phyloP scores from a whole-genome alignment of 441 rosid species.

The Jatropha podagrica region DNA sequence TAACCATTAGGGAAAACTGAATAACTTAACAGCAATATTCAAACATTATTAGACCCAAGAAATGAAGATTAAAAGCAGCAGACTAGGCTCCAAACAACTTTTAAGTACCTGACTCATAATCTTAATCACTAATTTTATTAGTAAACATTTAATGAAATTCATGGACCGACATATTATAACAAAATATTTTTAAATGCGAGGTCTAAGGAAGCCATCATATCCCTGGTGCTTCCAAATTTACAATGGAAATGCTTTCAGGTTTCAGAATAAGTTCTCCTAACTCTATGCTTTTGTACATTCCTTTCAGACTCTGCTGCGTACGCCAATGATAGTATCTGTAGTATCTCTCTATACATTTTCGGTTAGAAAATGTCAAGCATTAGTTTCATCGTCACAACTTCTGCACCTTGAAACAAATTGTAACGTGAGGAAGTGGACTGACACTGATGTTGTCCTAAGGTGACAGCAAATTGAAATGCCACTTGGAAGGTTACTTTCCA shows the following conservation, averaged over 20 bases:
- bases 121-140: too few relatives aligned
- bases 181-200: background rate
- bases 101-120: too few relatives aligned
- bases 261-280: too few relatives aligned
- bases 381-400: background rate
- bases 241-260: background rate
- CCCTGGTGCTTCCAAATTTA: background rate
- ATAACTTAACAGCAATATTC: too few relatives aligned
- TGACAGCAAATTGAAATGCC: conserved; percentile 1
- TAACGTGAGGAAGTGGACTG: background rate
- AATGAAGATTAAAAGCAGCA: too few relatives aligned
- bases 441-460: background rate
- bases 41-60: too few relatives aligned
- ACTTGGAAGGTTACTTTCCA: background rate
- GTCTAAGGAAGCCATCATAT: background rate
- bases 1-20: too few relatives aligned
- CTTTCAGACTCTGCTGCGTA: background rate
- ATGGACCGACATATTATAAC: too few relatives aligned
- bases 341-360: conserved; percentile 8
- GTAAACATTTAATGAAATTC: too few relatives aligned
- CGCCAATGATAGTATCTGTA: background rate
- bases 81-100: too few relatives aligned
- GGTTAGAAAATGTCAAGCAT: background rate
- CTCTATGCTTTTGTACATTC: background rate
- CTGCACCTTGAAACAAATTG: background rate